Conservation (phyloP, 2,329 filamentous ascomycete species). For the Fusarium haematococcum region DNA sequence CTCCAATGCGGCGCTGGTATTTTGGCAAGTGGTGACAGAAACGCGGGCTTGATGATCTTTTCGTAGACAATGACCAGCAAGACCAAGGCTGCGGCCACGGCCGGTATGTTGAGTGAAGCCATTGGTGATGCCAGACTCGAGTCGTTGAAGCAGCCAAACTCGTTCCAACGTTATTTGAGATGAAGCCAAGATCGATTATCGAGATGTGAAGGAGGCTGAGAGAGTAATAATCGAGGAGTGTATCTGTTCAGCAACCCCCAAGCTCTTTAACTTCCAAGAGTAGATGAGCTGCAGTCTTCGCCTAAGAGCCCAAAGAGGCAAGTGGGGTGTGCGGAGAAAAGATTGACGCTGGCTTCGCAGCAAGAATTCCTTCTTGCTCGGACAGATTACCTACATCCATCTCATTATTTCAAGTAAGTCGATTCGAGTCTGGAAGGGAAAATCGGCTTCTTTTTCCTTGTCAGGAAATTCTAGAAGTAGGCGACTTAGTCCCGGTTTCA, state of each 20-base stretch:
- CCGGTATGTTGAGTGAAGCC: not conserved
- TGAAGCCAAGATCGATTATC: not conserved
- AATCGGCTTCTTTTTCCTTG: not conserved
- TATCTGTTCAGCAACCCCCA: not conserved
- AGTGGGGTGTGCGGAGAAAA: not conserved
- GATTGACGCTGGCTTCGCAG: not conserved
- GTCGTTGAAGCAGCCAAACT: not conserved
- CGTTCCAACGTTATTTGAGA: not conserved
- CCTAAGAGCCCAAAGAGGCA: not conserved
- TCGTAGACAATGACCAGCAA: not conserved
- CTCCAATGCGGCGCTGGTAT: slow-evolving; percentile 29
- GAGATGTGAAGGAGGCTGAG: not conserved
- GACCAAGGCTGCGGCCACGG: not conserved
- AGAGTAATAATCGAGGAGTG: not conserved
- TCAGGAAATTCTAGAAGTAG: not conserved
- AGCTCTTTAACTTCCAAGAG: not conserved
- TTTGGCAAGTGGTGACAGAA: slow-evolving; percentile 20
- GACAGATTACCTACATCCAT: not conserved
- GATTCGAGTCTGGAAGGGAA: not conserved
- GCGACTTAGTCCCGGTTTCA: not conserved
- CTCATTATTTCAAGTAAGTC: not conserved
- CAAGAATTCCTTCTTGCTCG: not conserved
- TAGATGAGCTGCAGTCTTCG: not conserved
- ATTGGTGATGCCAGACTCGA: not conserved
- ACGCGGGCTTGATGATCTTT: slow-evolving; percentile 5